These are phyloP conservation scores for Ophiognomonia clavigignenti-juglandacearum DNA, from an alignment of 2,329 filamentous ascomycete species.

Conservation along the genomic window DNA sequence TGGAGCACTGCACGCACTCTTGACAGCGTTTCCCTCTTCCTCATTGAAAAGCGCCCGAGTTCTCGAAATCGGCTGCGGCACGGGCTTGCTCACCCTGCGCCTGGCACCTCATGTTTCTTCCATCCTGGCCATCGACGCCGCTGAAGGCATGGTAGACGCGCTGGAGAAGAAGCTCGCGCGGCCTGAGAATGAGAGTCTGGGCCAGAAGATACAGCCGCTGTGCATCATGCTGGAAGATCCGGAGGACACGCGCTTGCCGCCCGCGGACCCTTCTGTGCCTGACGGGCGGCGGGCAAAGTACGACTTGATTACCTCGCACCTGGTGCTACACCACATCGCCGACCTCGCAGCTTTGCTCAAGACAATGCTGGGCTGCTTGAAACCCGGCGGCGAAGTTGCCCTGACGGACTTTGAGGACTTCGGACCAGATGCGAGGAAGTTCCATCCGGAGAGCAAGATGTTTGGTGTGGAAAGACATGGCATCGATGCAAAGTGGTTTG, in stretches of 20 bases:
- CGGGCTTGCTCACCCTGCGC: conserved; percentile 46
- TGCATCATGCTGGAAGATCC: conserved; percentile 43
- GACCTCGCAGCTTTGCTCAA: conserved; percentile 36
- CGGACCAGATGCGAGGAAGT: conserved; percentile 44
- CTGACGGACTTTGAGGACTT: conserved; percentile 56
- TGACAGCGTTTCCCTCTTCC: conserved; percentile 19
- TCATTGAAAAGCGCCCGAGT: conserved; percentile 32
- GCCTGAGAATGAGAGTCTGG: conserved; percentile 3
- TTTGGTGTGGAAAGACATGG: conserved; percentile 51
- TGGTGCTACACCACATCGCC: conserved; percentile 52
- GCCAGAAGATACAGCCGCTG: conserved; percentile 33
- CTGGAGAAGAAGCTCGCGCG: conserved; percentile 39
- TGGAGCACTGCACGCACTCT: conserved; percentile 40
- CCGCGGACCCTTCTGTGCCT: conserved; percentile 25
- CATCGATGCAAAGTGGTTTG: conserved; percentile 36
- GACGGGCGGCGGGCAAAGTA: conserved; percentile 33
- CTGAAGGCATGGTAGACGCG: conserved; percentile 49
- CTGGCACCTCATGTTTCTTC: conserved; percentile 42
- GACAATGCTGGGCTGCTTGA: conserved; percentile 42
- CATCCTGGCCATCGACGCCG: conserved; percentile 48
- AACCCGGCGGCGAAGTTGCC: conserved; percentile 41
- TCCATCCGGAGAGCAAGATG: conserved; percentile 49
- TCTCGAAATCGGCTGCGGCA: conserved; percentile 54
- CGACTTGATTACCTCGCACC: conserved; percentile 47
- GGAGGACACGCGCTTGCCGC: conserved; percentile 37